Percentiles rank a stretch among this genome's conserved stretches.
Evolutionary conservation across 164 flowering plant species (phyloP).

Genomic region (Sextonia rubra): DNA sequence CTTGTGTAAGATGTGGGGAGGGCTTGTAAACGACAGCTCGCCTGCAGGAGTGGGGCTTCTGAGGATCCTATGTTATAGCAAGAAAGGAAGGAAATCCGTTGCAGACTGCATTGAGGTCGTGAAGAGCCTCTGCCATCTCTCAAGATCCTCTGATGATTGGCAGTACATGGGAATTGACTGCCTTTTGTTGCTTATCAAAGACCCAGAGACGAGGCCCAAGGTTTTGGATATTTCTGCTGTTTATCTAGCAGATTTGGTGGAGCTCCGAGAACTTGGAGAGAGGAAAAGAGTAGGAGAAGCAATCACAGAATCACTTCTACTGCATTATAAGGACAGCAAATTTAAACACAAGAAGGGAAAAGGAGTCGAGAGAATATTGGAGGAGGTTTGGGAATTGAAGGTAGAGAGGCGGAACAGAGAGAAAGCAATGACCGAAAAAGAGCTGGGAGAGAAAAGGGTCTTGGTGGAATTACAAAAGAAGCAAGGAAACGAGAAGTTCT

Average conservation of each 20-base stretch:
- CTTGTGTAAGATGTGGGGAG: slow-evolving; percentile 76
- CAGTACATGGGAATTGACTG: slow-evolving; percentile 86
- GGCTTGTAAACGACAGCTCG: slow-evolving; percentile 49
- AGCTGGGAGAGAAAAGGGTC: slow-evolving; percentile 32
- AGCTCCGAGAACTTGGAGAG: slow-evolving; percentile 37
- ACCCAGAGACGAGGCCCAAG: slow-evolving; percentile 47
- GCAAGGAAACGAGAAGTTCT: slow-evolving; percentile 48
- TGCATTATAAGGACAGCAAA: slow-evolving; percentile 22
- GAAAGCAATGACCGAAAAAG: slow-evolving; percentile 28
- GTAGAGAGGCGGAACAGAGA: slow-evolving; percentile 46
- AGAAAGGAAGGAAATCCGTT: slow-evolving; percentile 47
- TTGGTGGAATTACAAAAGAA: slow-evolving; percentile 35
- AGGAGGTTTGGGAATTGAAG: slow-evolving; percentile 40
- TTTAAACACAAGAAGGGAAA: slow-evolving; percentile 14
- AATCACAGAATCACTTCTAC: slow-evolving; percentile 36
- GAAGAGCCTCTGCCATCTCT: slow-evolving; percentile 48
- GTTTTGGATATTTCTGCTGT: slow-evolving; percentile 41
- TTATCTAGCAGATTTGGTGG: slow-evolving; percentile 52
- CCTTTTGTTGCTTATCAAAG: slow-evolving; percentile 57
- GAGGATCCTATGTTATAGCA: slow-evolving; percentile 57
- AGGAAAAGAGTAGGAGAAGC: slow-evolving; percentile 51
- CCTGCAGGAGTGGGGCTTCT: slow-evolving; percentile 68
- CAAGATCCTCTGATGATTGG: slow-evolving; percentile 89
- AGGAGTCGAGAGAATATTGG: slow-evolving; percentile 19
- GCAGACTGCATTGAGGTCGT: slow-evolving; percentile 38